Evolutionary conservation across 257 asterid species (phyloP), one percentile per base, ranked within the genome.

Genomic region (Craterostigma plantagineum): DNA sequence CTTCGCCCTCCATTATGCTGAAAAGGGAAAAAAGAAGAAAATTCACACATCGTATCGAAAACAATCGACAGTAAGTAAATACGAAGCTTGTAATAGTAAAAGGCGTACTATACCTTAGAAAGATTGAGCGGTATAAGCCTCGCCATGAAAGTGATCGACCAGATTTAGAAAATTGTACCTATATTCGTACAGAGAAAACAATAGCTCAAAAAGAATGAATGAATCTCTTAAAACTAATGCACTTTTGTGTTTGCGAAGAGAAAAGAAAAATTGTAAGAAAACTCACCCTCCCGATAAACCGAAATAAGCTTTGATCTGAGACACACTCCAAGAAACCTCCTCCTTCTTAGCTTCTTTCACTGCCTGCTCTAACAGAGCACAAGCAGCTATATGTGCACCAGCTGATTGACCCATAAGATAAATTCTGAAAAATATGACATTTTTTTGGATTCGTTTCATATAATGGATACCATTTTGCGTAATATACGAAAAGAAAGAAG

Each of bases 1-100:
- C 80, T 64, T 87, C 95, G 43, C 97, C 97, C 60, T 81, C 97
- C 97, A 87, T 87, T 63, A 87, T 81, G 68, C 97, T 87, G 71
- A 42, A 38, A 9, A n/a, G n/a, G n/a, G n/a, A 51, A 33, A 56
- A 35, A 15, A 38, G 15, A 42, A 38, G 49, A 42, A 52, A 10
- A 2, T 15, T 14, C 45, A 40, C 50, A 18, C 35, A 35, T 33
- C 33, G 43, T 7, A 40, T 12, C 34, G 35, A 16, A 33, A 7
- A 34, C 7, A 9, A 30, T 15, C 38, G 45, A 30, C 15, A 48
- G 37, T 14, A 42, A 23, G 23, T 11, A 30, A 34, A 3, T 11
- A 14, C 36, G 36, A 11, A 17, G 36, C 38, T 44, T 7, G 59
- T 52, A 42, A 30, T 44, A 13, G 35, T 35, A 16, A 3, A 8